Conservation (phyloP, 495 filamentous ascomycete genomes). For the Talaromyces nanjingensis region DNA sequence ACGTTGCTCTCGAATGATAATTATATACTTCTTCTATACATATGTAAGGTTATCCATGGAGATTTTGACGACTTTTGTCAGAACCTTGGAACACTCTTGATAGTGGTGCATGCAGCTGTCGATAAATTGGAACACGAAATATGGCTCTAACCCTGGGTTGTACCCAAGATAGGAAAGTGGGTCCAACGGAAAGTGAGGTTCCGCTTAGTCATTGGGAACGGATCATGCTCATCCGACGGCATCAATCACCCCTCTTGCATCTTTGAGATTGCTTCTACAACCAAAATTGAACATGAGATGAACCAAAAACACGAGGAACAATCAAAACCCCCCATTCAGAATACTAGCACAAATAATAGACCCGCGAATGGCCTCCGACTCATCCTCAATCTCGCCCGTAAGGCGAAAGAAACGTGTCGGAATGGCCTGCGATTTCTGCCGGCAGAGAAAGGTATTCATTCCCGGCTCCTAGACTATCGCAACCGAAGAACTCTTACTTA, state of each 20-base stretch:
- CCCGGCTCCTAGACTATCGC: too few relatives aligned
- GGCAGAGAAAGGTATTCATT: slow-evolving; percentile 19
- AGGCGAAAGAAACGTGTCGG: slow-evolving; percentile 4
- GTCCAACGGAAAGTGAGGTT: background rate
- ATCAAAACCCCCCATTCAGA: background rate
- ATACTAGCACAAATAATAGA: background rate
- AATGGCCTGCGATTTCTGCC: slow-evolving; percentile 22
- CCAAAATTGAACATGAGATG: background rate
- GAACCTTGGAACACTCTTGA: background rate
- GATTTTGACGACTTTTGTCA: background rate
- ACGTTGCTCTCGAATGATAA: background rate
- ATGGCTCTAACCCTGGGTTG: background rate
- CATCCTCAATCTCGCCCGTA: background rate
- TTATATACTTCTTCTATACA: background rate
- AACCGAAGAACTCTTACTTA: too few relatives aligned
- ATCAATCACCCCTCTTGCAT: background rate
- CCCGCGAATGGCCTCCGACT: background rate
- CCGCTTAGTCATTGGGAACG: background rate
- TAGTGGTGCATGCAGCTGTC: background rate
- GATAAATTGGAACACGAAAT: background rate
- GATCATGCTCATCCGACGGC: background rate
- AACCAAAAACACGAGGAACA: background rate
- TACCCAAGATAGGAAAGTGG: background rate
- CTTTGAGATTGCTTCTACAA: background rate
- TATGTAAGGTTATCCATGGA: background rate